Percentiles rank a stretch among this genome's conserved stretches.
Evolutionary conservation across 768 basidiomycete genomes (phyloP).

Genomic region (Psilocybe azurescens): DNA sequence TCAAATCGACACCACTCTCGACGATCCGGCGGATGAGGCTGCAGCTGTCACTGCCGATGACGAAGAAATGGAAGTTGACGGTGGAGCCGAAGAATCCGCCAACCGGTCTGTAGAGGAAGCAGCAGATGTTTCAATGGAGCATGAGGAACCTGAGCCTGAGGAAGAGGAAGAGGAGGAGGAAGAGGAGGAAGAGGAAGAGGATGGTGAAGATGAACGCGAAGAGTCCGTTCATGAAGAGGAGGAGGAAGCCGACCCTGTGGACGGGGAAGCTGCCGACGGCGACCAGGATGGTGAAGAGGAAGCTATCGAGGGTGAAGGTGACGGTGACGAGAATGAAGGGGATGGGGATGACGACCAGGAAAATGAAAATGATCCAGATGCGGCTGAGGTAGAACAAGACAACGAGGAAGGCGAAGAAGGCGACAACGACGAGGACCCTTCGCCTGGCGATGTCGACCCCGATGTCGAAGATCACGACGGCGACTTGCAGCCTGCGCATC

Average conservation of each 20-base stretch:
- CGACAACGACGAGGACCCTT: constrained; percentile 31
- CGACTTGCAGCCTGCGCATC: constrained; percentile 81
- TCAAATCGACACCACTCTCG: constrained; percentile 13
- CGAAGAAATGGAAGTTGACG: constrained; percentile 22
- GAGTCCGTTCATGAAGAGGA: constrained; percentile 12
- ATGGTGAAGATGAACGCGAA: constrained; percentile 16
- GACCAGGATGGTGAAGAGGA: constrained; percentile 21
- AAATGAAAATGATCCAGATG: constrained; percentile 35
- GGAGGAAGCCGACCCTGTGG: constrained; percentile 16
- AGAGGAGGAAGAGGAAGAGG: constrained; percentile 24
- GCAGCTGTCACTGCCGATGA: constrained; percentile 5
- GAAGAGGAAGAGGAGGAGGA: constrained; percentile 24
- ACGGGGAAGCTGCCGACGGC: constrained; percentile 23
- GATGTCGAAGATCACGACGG: constrained; percentile 35
- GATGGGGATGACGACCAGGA: constrained; percentile 25
- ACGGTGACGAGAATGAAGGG: constrained; percentile 19
- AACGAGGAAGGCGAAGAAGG: constrained; percentile 40
- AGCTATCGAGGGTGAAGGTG: constrained; percentile 11
- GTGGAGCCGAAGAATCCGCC: constrained; percentile 6
- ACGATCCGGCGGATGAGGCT: background rate
- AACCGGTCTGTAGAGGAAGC: background rate
- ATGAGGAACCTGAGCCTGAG: constrained; percentile 5
- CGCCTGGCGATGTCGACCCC: constrained; percentile 23
- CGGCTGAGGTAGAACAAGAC: constrained; percentile 32
- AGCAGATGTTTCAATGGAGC: constrained; percentile 2